Percentiles rank a stretch among this genome's conserved stretches.
These are phyloP conservation scores for Nidularia sp. DNA, from an alignment of 768 basidiomycete genomes.

Conservation along the genomic window DNA sequence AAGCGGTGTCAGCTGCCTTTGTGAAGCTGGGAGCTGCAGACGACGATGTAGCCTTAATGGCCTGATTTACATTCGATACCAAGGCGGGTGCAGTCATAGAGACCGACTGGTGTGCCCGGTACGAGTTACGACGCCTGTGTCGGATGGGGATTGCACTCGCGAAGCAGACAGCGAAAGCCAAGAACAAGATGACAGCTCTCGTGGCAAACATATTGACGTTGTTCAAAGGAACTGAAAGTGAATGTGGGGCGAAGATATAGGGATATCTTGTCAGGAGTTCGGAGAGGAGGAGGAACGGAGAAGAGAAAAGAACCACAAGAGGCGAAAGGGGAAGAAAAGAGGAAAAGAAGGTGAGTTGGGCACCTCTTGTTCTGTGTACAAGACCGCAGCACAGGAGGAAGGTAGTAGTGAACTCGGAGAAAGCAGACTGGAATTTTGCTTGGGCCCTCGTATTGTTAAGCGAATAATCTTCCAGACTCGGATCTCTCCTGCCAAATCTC, in stretches of 20 bases:
- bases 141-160: slow-evolving; percentile 12
- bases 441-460: too few relatives aligned
- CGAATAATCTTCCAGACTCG: too few relatives aligned
- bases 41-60: too few relatives aligned
- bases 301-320: slow-evolving; percentile 4
- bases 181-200: slow-evolving; percentile 17
- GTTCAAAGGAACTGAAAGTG: not conserved
- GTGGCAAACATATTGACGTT: slow-evolving; percentile 17
- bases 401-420: too few relatives aligned
- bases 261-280: not conserved
- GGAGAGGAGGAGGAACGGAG: slow-evolving; percentile 4
- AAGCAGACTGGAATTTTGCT: too few relatives aligned
- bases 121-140: slow-evolving; percentile 2
- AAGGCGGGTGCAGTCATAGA: too few relatives aligned
- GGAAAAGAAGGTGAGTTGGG: not conserved
- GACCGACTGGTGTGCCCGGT: too few relatives aligned
- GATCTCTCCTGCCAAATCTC: too few relatives aligned
- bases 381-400: too few relatives aligned
- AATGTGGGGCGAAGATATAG: too few relatives aligned
- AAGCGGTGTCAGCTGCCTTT: not conserved
- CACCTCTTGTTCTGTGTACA: too few relatives aligned
- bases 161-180: slow-evolving; percentile 15
- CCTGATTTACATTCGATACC: too few relatives aligned
- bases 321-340: not conserved
- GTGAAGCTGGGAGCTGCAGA: not conserved